phyloP scores from a whole-genome alignment of 2,329 filamentous ascomycete genomes.

The Chaetomium sp. region DNA sequence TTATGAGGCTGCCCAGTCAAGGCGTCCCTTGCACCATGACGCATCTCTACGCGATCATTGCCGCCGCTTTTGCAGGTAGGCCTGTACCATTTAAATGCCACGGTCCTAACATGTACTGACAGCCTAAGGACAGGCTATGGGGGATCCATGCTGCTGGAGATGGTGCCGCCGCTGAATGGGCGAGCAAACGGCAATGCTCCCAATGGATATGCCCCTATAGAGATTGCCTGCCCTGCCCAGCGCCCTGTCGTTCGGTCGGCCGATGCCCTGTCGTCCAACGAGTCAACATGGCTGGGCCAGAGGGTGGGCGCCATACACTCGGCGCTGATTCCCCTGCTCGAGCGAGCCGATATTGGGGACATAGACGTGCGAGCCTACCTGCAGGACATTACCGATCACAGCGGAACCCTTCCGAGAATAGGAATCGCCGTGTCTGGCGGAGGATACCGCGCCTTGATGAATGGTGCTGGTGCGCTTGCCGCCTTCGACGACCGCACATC shows the following conservation, averaged over 20 bases:
- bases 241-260: conserved; percentile 70
- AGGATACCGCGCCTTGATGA: conserved; percentile 81
- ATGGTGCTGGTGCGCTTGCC: conserved; percentile 76
- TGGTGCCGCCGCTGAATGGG: too few species aligned
- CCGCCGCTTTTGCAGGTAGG: too few species aligned
- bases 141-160: too few species aligned
- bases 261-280: conserved; percentile 62
- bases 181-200: too few species aligned
- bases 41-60: too few species aligned
- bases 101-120: too few species aligned
- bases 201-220: conserved; percentile 66
- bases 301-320: conserved; percentile 72
- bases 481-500: conserved; percentile 77
- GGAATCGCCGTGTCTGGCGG: conserved; percentile 79
- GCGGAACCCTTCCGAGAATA: conserved; percentile 55
- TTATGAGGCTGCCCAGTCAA: too few species aligned
- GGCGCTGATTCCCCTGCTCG: conserved; percentile 72
- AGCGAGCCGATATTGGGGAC: conserved; percentile 67
- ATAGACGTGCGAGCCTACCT: conserved; percentile 76
- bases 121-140: conserved; percentile 4
- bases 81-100: too few species aligned
- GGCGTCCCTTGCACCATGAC: too few species aligned
- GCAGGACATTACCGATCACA: conserved; percentile 64
- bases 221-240: conserved; percentile 68
- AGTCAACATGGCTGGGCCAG: conserved; percentile 72